Conservation (phyloP, 257 asterid genomes). For the Verbena officinalis region DNA sequence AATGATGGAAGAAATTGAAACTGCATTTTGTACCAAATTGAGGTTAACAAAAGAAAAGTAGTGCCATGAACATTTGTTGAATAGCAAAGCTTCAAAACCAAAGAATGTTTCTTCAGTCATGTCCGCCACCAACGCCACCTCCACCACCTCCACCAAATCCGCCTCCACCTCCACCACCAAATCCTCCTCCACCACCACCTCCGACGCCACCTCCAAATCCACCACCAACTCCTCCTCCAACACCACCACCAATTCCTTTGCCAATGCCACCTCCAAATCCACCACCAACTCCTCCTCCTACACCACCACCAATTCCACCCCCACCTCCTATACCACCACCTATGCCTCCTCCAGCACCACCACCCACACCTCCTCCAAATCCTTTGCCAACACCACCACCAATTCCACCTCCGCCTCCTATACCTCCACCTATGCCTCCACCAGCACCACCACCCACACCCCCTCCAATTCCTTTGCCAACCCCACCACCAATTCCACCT, state of each 20-base stretch:
- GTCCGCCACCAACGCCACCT: slow-evolving; percentile 21
- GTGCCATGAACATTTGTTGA: slow-evolving; percentile 1
- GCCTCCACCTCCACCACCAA: slow-evolving; percentile 28
- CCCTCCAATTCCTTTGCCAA: slow-evolving; percentile 8
- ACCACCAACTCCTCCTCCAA: slow-evolving; percentile 6
- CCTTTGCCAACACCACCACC: slow-evolving; percentile 17
- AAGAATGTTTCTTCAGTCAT: slow-evolving; percentile 16
- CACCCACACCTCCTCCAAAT: slow-evolving; percentile 10
- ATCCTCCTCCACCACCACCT: neutral
- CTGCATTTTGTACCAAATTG: neutral
- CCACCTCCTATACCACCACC: slow-evolving; percentile 19
- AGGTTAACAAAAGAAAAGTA: slow-evolving; percentile 15
- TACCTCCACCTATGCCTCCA: slow-evolving; percentile 22
- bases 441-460: slow-evolving; percentile 33
- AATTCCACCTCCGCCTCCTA: slow-evolving; percentile 12
- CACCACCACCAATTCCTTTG: neutral
- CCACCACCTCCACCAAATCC: neutral
- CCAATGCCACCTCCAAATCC: slow-evolving; percentile 20
- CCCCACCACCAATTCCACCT: slow-evolving; percentile 25
- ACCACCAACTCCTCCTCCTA: slow-evolving; percentile 23
- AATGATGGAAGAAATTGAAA: neutral
- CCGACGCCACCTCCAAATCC: slow-evolving; percentile 13
- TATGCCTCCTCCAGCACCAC: slow-evolving; percentile 16
- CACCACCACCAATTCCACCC: slow-evolving; percentile 25
- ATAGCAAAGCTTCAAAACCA: slow-evolving; percentile 14